These are phyloP conservation scores for Quercus wislizeni DNA, from an alignment of 306 rosid genomes.

Conservation along the genomic window DNA sequence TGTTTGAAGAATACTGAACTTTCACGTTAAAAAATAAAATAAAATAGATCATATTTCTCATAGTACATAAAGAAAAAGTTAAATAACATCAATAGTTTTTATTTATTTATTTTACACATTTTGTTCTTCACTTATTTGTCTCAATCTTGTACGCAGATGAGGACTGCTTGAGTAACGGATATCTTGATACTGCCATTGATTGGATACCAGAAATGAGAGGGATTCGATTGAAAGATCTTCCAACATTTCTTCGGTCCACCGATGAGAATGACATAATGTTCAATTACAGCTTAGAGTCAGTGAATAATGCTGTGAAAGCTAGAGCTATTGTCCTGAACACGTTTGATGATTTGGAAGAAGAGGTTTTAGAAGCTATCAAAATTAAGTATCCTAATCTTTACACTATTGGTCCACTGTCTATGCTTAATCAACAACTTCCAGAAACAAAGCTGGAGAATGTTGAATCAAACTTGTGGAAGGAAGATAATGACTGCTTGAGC, in stretches of 20 bases:
- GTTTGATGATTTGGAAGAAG: slow-evolving; percentile 32
- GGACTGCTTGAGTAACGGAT: slow-evolving; percentile 24
- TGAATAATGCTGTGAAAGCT: slow-evolving; percentile 24
- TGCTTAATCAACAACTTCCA: slow-evolving; percentile 23
- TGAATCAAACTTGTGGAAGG: slow-evolving; percentile 30
- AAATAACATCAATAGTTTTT: neutral
- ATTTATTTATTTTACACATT: neutral
- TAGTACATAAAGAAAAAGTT: too few species aligned
- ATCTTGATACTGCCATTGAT: slow-evolving; percentile 32
- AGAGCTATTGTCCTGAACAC: slow-evolving; percentile 36
- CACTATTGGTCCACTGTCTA: slow-evolving; percentile 31
- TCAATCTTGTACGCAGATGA: slow-evolving; percentile 17
- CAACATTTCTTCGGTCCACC: slow-evolving; percentile 27
- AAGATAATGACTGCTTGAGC: slow-evolving; percentile 22
- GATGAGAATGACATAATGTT: slow-evolving; percentile 31
- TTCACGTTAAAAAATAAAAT: too few species aligned
- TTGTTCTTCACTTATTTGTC: neutral
- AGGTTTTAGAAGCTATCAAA: slow-evolving; percentile 28
- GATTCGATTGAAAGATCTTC: slow-evolving; percentile 29
- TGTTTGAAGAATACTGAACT: too few species aligned
- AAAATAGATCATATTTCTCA: too few species aligned
- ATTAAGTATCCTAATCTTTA: slow-evolving; percentile 23
- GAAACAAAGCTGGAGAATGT: slow-evolving; percentile 8
- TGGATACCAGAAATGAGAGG: slow-evolving; percentile 42
- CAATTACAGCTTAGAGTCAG: slow-evolving; percentile 20